phyloP scores from a whole-genome alignment of 148 eudicot species.

The Amaranthus palmeri region DNA sequence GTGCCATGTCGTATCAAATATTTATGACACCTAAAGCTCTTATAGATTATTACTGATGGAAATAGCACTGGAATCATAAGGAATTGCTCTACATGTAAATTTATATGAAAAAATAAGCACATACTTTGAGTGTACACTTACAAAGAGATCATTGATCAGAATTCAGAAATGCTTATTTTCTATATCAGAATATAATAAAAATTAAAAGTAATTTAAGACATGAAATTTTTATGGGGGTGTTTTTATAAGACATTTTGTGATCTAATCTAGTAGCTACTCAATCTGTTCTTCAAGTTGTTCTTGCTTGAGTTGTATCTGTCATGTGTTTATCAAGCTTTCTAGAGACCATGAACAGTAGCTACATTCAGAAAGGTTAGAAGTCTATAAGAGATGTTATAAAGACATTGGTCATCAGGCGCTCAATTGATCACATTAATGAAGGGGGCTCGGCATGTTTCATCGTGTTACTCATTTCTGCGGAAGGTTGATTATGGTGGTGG shows the following conservation, averaged over 20 bases:
- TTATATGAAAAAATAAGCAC: constrained; percentile 5
- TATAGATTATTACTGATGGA: too few species aligned
- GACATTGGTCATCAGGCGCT: background rate
- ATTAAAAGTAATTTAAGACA: constrained; percentile 10
- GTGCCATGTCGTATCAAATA: too few species aligned
- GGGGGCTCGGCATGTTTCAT: background rate
- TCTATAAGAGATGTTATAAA: background rate
- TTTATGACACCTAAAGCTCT: too few species aligned
- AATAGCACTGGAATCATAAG: background rate
- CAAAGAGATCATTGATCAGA: background rate
- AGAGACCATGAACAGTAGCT: constrained; percentile 4
- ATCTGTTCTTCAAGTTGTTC: constrained; percentile 16
- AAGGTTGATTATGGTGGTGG: constrained; percentile 7
- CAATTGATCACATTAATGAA: background rate
- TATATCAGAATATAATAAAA: constrained; percentile 6
- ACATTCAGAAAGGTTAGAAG: constrained; percentile 19
- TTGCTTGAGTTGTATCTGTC: constrained; percentile 14
- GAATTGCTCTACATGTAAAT: constrained; percentile 2
- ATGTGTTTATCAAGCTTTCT: constrained; percentile 15
- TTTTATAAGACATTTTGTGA: constrained; percentile 8
- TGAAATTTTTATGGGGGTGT: background rate
- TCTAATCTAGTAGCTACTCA: constrained; percentile 24
- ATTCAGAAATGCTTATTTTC: constrained; percentile 20
- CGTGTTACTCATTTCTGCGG: constrained; percentile 6
- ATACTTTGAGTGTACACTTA: background rate